These are phyloP conservation scores for Fragaria iinumae DNA, from an alignment of 306 rosid species.

Conservation along the genomic window DNA sequence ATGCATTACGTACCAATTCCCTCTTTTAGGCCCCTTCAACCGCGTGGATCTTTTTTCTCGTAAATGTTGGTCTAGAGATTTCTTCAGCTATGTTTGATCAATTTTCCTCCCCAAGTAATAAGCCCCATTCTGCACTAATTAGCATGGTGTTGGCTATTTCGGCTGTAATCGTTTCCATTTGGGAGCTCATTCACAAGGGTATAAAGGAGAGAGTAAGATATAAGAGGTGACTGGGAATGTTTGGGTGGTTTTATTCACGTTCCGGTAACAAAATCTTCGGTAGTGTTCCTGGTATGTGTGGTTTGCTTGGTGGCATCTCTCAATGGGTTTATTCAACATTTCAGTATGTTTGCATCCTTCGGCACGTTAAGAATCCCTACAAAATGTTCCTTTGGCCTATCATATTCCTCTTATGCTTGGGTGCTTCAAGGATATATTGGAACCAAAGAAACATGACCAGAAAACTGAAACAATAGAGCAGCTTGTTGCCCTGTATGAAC, in stretches of 20 bases:
- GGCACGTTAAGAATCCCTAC: not conserved
- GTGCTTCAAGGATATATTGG: not conserved
- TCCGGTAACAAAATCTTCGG: not conserved
- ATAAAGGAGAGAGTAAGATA: not conserved
- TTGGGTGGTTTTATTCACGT: not conserved
- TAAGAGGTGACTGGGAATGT: not conserved
- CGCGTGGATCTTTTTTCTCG: not conserved
- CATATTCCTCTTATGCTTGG: not conserved
- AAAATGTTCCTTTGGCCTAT: not conserved
- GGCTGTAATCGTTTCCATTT: not conserved
- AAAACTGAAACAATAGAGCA: not conserved
- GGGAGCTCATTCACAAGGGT: not conserved
- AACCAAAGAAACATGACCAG: not conserved
- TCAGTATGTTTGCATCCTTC: not conserved
- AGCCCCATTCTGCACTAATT: not conserved
- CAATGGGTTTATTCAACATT: not conserved
- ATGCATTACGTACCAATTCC: not conserved
- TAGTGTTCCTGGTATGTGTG: not conserved
- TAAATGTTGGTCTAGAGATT: not conserved
- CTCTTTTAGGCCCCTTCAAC: not conserved
- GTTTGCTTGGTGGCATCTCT: not conserved
- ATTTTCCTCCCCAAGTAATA: not conserved
- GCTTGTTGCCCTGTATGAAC: not conserved
- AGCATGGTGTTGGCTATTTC: not conserved
- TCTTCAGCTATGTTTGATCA: not conserved